Percentiles rank a stretch among this genome's conserved stretches.
These are phyloP conservation scores for Populus hybrid DNA, from an alignment of 441 rosid genomes.

Conservation along the genomic window DNA sequence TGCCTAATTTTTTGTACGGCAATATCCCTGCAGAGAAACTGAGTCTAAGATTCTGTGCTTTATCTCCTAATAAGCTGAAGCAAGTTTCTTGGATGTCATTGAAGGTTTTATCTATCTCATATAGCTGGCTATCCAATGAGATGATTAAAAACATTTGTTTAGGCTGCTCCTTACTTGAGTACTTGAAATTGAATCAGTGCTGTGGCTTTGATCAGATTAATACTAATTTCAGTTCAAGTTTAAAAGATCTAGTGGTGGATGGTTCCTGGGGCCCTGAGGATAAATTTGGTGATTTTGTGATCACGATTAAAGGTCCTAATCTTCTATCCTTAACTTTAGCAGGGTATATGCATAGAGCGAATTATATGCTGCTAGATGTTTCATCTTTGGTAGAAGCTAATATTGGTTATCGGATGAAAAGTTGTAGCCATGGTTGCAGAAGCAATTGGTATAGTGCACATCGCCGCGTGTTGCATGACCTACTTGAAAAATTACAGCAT, in stretches of 20 bases:
- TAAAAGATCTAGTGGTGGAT: constrained; percentile 17
- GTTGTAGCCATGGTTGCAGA: not conserved
- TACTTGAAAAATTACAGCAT: not conserved
- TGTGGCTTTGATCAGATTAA: not conserved
- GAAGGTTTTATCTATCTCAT: constrained; percentile 8
- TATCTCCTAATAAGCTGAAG: not conserved
- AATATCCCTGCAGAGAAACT: not conserved
- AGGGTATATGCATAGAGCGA: not conserved
- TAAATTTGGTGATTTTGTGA: no score
- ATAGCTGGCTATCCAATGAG: not conserved
- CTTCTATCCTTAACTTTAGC: not conserved
- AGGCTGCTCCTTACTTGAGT: constrained; percentile 18
- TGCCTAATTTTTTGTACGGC: constrained; percentile 10
- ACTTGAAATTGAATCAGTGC: constrained; percentile 4
- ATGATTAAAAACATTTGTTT: constrained; percentile 1
- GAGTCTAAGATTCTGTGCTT: not conserved
- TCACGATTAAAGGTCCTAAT: constrained; percentile 3
- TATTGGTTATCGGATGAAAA: not conserved
- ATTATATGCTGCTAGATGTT: not conserved
- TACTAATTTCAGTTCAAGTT: not conserved
- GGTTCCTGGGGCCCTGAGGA: not conserved
- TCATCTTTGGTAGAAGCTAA: not conserved
- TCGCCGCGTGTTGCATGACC: no score
- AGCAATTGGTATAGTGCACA: no score
- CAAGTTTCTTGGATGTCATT: constrained; percentile 17